Evolutionary conservation across 805 yeast genomes (phyloP), one percentile per base, ranked within the genome.

Genomic region (Yueomyces sinensis): DNA sequence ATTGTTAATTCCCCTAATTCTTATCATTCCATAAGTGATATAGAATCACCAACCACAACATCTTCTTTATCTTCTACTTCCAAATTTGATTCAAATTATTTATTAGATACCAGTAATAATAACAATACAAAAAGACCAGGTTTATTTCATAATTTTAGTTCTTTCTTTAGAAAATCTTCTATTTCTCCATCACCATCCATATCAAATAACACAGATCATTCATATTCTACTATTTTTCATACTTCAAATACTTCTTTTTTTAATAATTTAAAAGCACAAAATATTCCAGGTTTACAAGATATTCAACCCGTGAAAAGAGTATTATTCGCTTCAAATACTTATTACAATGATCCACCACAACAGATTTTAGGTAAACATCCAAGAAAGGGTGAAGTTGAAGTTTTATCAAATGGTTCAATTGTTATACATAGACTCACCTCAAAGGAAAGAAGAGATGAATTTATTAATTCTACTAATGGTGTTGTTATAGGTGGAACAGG

Each of bases 331-430:
- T 64, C 80, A 4, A 80, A 80, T 25, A 78, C 82, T 13, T 75
- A 83, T 47, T 71, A 69, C 25, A 69, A 70, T 41, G 95, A 87
- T 53, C 94, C 95, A 2, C 93, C 93, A 0, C 95, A 83, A 49
- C 94, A 83, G 47, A 83, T 83, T 32, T 93, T 94, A 9, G 75
- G 87, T 2, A 61, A 86, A 46, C 66, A 62, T 39, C 94, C 95
- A 13, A 61, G 84, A 43, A 70, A 71, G 50, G 96, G 96, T 29
- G 89, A 84, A 53, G 93, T 79, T 13, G 81, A 74, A 43, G 62
- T 74, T 1, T 47, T 66, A 33, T 57, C 68, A n/a, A 66, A 65
- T 44, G 82, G 82, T 0, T 55, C 63, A 1, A 63, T 74, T 13
- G 62, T 67, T 6, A 61, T 75, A 15, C 70, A 71, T 40, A 73